Evolutionary conservation across 805 yeast genomes (phyloP), one percentile per base, ranked within the genome.

Genomic region (Candida peoriensis): DNA sequence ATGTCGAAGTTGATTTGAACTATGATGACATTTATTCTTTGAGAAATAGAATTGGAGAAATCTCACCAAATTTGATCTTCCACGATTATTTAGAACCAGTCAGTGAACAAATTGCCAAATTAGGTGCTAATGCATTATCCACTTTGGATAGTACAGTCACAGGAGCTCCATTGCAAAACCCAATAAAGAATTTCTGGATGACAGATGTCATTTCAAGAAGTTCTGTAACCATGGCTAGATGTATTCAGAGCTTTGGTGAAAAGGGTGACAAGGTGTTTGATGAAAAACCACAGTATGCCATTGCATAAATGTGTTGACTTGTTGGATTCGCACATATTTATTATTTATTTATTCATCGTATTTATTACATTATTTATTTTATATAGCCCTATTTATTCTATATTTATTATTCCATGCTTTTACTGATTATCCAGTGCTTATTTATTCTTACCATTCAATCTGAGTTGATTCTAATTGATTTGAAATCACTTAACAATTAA

Each of bases 211-310:
- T 85, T 47, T 81, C 94, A 17, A 75, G 95, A 68, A 76, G 85
- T 37, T 85, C 95, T 32, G 85, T 87, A 46, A 86, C 95, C 20
- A 86, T 85, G 95, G 94, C 95, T 27, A 80, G 74, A 64, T 82
- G 94, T 68, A 78, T 87, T 40, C 72, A 81, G 36, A 65, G 81
- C 38, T 78, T 80, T 54, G 85, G 85, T 34, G 73, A 80, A 38
- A 72, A 76, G 62, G 66, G 76, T 45, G 84, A 77, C 44, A 78
- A 78, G 57, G 59, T 67, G 36, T 56, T 57, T 40, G 82, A 76
- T 57, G 72, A 55, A 32, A 37, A 48, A 30, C 58, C 57, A 29
- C 44, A 43, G 15, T 45, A 45, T 28, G 53, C 54, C 21, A 42
- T 55, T 40, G 55, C 55, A 20, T 54, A 36, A 41, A 8, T 18